Evolutionary conservation across 192 early-diverging fungal genomes (phyloP).

Genomic region (Coemansia pectinata): DNA sequence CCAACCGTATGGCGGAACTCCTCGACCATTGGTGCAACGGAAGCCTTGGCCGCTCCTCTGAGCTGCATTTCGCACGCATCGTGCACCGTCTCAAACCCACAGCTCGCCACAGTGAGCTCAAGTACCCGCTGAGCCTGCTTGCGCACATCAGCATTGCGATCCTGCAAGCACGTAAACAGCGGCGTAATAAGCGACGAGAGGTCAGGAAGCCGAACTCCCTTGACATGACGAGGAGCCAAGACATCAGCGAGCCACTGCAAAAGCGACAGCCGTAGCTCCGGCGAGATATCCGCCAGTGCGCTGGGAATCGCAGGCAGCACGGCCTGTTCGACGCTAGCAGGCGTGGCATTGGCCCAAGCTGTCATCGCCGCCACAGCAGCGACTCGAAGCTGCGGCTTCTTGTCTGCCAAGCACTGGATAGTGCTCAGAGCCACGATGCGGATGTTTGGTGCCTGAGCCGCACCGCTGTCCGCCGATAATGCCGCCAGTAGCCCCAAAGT

Average conservation of each 20-base stretch:
- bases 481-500: slow-evolving; percentile 79
- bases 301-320: slow-evolving; percentile 62
- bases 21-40: slow-evolving; percentile 77
- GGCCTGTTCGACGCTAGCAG: slow-evolving; percentile 63
- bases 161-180: slow-evolving; percentile 81
- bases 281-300: slow-evolving; percentile 77
- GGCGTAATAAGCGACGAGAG: slow-evolving; percentile 65
- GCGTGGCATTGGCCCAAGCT: slow-evolving; percentile 66
- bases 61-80: slow-evolving; percentile 69
- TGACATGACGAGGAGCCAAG: slow-evolving; percentile 51
- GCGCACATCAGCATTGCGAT: slow-evolving; percentile 86
- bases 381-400: slow-evolving; percentile 84
- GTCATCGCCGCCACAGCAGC: slow-evolving; percentile 76
- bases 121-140: slow-evolving; percentile 79
- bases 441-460: slow-evolving; percentile 73
- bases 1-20: slow-evolving; percentile 59
- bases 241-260: slow-evolving; percentile 76
- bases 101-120: slow-evolving; percentile 63
- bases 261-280: slow-evolving; percentile 85
- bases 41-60: slow-evolving; percentile 69
- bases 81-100: slow-evolving; percentile 72
- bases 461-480: slow-evolving; percentile 81
- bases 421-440: slow-evolving; percentile 71
- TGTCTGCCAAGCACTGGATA: slow-evolving; percentile 77
- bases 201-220: slow-evolving; percentile 58